Base-by-base conservation (phyloP, 2,329 filamentous ascomycete genomes). In the Aspergillus tanneri region DNA sequence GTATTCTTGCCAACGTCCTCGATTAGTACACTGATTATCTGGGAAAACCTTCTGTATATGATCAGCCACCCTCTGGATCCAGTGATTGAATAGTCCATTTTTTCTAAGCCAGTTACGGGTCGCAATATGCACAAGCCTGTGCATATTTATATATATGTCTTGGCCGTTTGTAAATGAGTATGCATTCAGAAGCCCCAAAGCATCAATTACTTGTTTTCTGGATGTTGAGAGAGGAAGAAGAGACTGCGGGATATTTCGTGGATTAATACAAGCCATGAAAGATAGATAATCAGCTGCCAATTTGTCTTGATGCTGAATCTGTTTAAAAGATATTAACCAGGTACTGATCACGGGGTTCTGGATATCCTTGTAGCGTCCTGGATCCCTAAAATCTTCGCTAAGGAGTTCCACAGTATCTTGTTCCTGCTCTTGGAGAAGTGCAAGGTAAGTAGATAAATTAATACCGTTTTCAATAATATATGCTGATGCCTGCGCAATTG, bases 231-330 rank as follows among this genome's bases (percentile, higher is more conserved):
- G 34, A 6, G 60, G 64, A 42, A 73, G 56, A 36, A 73, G 54
- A 0, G 64, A 67, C 22, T 48, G 46, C 2, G 65, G 64, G 46
- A 73, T 68, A 35, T 62, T 55, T 22, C 56, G 58, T 14, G 58
- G 50, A 36, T 61, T 37, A n/a, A n/a, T n/a, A n/a, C n/a, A n/a
- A n/a, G n/a, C n/a, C n/a, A n/a, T n/a, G n/a, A 67, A 65, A 7
- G 56, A 67, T 18, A 72, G 55, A 40, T 66, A 66, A n/a, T 68
- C 59, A 2, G 57, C 58, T 6, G 70, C 71, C n/a, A 69, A 42
- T 14, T 46, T 34, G 47, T 72, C 50, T n/a, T 56, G 27, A n/a
- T 47, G 28, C 27, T 52, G 58, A 10, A 56, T 47, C 21, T 50
- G 43, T 2, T 43, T n/a, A 12, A 56, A 54, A 4, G 49, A 54